Base-by-base conservation (phyloP, 2,329 filamentous ascomycete genomes). In the Chaetomium strumarium region DNA sequence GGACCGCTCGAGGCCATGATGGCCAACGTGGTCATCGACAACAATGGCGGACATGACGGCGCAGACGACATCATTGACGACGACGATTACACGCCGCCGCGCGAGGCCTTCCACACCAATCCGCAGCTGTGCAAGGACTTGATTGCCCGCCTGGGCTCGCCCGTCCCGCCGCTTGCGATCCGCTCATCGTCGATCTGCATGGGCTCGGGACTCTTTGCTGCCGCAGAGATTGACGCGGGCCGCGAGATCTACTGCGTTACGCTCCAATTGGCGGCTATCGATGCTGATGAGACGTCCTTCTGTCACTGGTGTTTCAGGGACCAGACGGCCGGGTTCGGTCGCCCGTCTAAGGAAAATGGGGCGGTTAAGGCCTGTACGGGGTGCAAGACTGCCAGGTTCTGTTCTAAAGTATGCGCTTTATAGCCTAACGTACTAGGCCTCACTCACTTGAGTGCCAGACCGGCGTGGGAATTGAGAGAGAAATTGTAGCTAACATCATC, bases 241-340 rank as follows among this genome's bases (percentile, higher is more conserved):
- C 42, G 53, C 19, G 64, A 67, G 36, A 63, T 67, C n/a, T 66
- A 63, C 48, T 57, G 53, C 4, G 59, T 58, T 0, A 20, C 45
- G 1, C 61, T 63, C 2, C 14, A 61, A 8, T 43, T 65, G 40
- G 36, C 44, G 5, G 55, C 55, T 39, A 14, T 60, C 29, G 57
- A 64, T n/a, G 24, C 53, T 8, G 39, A 36, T 20, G 47, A 57
- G 31, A 11, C 38, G 2, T 43, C 52, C 2, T 45, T 64, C 17
- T 68, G 66, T 53, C 62, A 66, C 37, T 58, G 58, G 47, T 68
- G 66, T 50, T 59, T 63, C 43, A 24, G 53, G 16, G 60, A 62
- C 30, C 51, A 42, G 1, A 46, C 56, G 11, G 51, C 55, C 5
- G 47, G 20, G 2, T 50, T 60, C 34, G 51, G 52, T 7, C 19